Conservation (phyloP, 352 stramenopile genomes). For the Paralagenidium karlingii region DNA sequence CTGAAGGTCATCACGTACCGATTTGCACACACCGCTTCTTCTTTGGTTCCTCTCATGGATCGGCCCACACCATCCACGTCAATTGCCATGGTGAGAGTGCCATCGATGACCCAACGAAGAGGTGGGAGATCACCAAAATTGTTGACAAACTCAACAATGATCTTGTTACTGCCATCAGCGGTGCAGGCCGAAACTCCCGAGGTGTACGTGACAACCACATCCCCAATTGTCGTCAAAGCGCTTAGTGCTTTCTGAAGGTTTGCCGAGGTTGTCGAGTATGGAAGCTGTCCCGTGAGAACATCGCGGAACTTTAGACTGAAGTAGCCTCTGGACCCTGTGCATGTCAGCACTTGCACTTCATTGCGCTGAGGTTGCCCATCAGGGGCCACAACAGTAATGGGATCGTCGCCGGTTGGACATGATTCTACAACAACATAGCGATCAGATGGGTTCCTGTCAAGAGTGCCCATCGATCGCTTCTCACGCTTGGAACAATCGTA, state of each 20-base stretch:
- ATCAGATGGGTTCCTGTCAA: not conserved
- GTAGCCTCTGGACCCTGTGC: conserved; percentile 35
- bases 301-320: conserved; percentile 69
- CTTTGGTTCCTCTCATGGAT: conserved; percentile 46
- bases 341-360: conserved; percentile 70
- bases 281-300: conserved; percentile 34
- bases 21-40: conserved; percentile 49
- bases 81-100: conserved; percentile 34
- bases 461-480: conserved; percentile 1
- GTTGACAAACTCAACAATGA: conserved; percentile 48
- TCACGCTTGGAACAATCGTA: conserved; percentile 76
- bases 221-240: conserved; percentile 27
- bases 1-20: too few species aligned
- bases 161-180: conserved; percentile 25
- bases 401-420: conserved; percentile 85
- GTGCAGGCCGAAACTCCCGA: conserved; percentile 24
- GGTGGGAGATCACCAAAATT: conserved; percentile 52
- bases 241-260: conserved; percentile 19
- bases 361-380: conserved; percentile 40
- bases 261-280: conserved; percentile 18
- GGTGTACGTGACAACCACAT: conserved; percentile 31
- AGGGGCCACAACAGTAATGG: conserved; percentile 32
- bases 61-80: conserved; percentile 22
- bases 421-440: conserved; percentile 17
- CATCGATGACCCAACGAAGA: conserved; percentile 51